Conservation (phyloP, 768 basidiomycete species). For the Lactarius akahatsu region DNA sequence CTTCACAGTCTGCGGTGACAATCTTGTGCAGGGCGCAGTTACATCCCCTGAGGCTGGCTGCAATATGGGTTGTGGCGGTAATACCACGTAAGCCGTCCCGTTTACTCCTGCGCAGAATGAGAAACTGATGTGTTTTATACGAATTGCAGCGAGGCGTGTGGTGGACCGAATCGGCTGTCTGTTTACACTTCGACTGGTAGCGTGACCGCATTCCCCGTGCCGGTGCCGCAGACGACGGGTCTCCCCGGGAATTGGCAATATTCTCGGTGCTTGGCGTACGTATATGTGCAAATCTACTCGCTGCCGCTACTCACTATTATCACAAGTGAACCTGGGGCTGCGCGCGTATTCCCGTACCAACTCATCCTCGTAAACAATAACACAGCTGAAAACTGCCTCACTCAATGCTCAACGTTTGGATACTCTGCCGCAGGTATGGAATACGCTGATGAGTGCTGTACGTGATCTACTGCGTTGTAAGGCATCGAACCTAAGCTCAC, state of each 20-base stretch:
- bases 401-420: slow-evolving; percentile 67
- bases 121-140: slow-evolving; percentile 12
- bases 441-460: slow-evolving; percentile 73
- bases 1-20: slow-evolving; percentile 65
- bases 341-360: slow-evolving; percentile 60
- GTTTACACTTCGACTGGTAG: slow-evolving; percentile 57
- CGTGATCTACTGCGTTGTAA: slow-evolving; percentile 33
- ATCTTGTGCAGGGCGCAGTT: slow-evolving; percentile 60
- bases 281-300: not conserved
- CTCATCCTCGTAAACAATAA: slow-evolving; percentile 60
- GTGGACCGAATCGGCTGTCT: slow-evolving; percentile 69
- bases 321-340: slow-evolving; percentile 47
- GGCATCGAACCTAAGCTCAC: slow-evolving; percentile 3
- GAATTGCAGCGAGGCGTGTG: slow-evolving; percentile 58
- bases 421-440: slow-evolving; percentile 71
- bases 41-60: slow-evolving; percentile 52
- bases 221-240: slow-evolving; percentile 50
- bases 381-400: slow-evolving; percentile 61
- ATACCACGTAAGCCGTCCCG: slow-evolving; percentile 48
- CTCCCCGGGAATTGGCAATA: slow-evolving; percentile 67
- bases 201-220: slow-evolving; percentile 58
- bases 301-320: not conserved
- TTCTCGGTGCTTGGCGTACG: slow-evolving; percentile 65
- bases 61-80: slow-evolving; percentile 73
- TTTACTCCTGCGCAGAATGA: not conserved